These are phyloP conservation scores for Puya raimondii DNA, from an alignment of 176 grass and related monocot genomes.

Conservation along the genomic window DNA sequence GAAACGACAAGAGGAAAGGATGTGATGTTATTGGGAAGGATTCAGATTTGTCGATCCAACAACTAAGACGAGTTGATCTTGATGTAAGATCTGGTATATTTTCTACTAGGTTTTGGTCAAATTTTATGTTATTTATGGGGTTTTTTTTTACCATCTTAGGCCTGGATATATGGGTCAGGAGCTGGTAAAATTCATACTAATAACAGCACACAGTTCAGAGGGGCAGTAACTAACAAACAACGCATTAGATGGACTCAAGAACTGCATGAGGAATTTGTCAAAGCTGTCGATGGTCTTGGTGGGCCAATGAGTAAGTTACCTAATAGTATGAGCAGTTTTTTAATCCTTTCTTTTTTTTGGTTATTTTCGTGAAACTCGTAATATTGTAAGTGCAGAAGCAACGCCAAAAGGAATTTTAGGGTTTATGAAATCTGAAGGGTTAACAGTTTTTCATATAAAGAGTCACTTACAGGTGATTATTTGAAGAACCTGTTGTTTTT, in stretches of 20 bases:
- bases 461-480: slow-evolving; percentile 5
- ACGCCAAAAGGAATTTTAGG: slow-evolving; percentile 15
- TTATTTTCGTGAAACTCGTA: neutral
- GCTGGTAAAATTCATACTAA: neutral
- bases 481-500: neutral
- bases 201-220: neutral
- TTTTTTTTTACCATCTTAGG: neutral
- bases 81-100: neutral
- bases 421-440: slow-evolving; percentile 9
- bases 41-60: neutral
- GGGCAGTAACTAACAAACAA: neutral
- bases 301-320: slow-evolving; percentile 5
- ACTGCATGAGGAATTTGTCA: slow-evolving; percentile 11
- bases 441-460: slow-evolving; percentile 12
- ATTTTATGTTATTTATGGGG: neutral
- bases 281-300: slow-evolving; percentile 11
- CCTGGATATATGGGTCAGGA: neutral
- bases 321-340: neutral
- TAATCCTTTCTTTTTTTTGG: neutral
- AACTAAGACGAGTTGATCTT: neutral
- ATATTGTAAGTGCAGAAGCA: slow-evolving; percentile 17
- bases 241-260: slow-evolving; percentile 15
- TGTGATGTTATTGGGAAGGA: neutral
- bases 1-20: neutral
- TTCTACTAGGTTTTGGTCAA: too few species aligned